phyloP scores from a whole-genome alignment of 2,329 filamentous ascomycete genomes.

The Sporothrix variecibatus region DNA sequence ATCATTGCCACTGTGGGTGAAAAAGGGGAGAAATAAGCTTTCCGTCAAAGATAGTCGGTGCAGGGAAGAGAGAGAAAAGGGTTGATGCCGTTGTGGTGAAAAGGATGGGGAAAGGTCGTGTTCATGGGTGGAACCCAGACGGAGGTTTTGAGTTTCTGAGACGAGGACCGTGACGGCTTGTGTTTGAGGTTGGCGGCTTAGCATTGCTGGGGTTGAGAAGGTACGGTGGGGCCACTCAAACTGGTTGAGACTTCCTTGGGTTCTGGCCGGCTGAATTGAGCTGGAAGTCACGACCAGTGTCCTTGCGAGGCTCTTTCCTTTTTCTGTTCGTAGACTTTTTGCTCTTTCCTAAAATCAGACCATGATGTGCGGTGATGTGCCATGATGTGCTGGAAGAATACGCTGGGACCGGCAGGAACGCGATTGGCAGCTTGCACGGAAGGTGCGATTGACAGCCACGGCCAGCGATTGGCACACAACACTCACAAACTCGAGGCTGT shows the following conservation, averaged over 20 bases:
- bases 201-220: neutral
- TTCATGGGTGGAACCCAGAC: neutral
- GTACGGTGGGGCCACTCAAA: neutral
- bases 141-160: constrained; percentile 32
- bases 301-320: neutral
- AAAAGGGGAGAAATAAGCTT: constrained; percentile 5
- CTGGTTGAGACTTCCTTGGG: neutral
- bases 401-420: neutral
- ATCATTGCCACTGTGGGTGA: neutral
- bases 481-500: neutral
- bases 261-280: neutral
- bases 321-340: neutral
- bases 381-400: constrained; percentile 2
- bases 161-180: constrained; percentile 37
- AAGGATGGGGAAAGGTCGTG: neutral
- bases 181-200: constrained; percentile 34
- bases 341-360: constrained; percentile 3
- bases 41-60: neutral
- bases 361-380: constrained; percentile 14
- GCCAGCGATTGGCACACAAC: neutral
- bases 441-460: neutral
- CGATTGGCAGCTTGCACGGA: neutral
- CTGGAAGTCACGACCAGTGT: neutral
- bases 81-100: neutral
- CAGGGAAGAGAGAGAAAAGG: neutral